phyloP scores from a whole-genome alignment of 2,329 filamentous ascomycete genomes.

The Alternaria conjuncta region DNA sequence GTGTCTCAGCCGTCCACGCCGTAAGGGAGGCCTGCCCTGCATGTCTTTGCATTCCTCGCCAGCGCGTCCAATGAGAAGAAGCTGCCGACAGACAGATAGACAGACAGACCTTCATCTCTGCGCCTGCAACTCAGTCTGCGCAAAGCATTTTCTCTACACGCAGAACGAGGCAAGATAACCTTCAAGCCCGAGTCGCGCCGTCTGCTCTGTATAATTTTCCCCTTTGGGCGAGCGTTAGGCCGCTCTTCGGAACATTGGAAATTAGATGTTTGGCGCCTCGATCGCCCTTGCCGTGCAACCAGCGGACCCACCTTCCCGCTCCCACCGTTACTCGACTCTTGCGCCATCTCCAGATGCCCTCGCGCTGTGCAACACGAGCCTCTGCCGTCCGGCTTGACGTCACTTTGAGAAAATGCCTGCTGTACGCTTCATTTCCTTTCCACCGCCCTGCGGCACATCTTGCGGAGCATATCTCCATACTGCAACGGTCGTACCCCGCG shows the following conservation, averaged over 20 bases:
- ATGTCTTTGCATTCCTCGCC: conserved; percentile 18
- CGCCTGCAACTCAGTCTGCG: background rate
- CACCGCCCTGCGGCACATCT: conserved; percentile 10
- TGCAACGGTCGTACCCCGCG: background rate
- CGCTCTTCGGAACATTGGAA: conserved; percentile 38
- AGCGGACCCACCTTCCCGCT: conserved; percentile 20
- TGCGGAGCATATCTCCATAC: background rate
- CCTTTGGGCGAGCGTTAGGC: conserved; percentile 12
- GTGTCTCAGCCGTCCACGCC: conserved; percentile 25
- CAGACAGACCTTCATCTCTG: conserved; percentile 1
- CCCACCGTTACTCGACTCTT: conserved; percentile 16
- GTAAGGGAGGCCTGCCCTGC: conserved; percentile 28
- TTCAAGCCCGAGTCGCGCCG: background rate
- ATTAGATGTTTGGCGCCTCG: conserved; percentile 27
- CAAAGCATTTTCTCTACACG: background rate
- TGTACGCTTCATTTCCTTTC: conserved; percentile 8
- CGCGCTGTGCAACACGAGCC: conserved; percentile 5
- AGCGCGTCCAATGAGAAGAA: conserved; percentile 12
- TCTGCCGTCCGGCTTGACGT: conserved; percentile 18
- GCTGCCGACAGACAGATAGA: background rate
- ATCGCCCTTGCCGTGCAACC: conserved; percentile 30
- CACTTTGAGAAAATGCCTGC: conserved; percentile 14
- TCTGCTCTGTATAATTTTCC: conserved; percentile 17
- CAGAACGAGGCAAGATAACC: background rate
- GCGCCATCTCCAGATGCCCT: conserved; percentile 6